These are phyloP conservation scores for Prinsepia uniflora DNA, from an alignment of 306 rosid species.

Conservation along the genomic window DNA sequence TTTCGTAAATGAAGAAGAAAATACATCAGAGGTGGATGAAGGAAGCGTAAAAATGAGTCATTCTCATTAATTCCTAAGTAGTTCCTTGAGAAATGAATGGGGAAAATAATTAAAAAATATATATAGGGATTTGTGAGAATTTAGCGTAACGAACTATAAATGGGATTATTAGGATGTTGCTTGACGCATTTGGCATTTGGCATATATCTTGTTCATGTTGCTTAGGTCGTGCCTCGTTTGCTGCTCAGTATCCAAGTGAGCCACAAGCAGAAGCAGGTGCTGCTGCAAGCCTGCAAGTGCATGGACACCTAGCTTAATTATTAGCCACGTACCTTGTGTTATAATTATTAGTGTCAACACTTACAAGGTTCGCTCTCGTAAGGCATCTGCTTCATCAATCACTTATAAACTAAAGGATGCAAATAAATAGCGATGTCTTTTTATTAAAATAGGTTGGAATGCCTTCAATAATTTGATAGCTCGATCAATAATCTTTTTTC, in stretches of 20 bases:
- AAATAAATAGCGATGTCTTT: no score
- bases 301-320: no score
- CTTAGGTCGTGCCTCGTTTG: slow-evolving; percentile 11
- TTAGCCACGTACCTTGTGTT: not conserved
- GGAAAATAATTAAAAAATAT: not conserved
- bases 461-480: no score
- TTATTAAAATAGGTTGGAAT: no score
- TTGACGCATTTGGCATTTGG: slow-evolving; percentile 51
- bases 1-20: not conserved
- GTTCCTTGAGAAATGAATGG: not conserved
- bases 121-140: slow-evolving; percentile 82
- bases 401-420: no score
- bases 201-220: no score
- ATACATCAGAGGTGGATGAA: slow-evolving; percentile 24
- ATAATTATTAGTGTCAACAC: not conserved
- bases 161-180: slow-evolving; percentile 55
- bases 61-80: slow-evolving; percentile 30
- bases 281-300: slow-evolving; percentile 9
- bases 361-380: no score
- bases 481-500: no score
- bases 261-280: slow-evolving; percentile 51
- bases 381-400: no score
- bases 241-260: slow-evolving; percentile 50
- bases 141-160: slow-evolving; percentile 93
- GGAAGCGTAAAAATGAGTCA: slow-evolving; percentile 46